phyloP scores from a whole-genome alignment of 2,329 filamentous ascomycete genomes.

The Tolypocladium endophyticum region DNA sequence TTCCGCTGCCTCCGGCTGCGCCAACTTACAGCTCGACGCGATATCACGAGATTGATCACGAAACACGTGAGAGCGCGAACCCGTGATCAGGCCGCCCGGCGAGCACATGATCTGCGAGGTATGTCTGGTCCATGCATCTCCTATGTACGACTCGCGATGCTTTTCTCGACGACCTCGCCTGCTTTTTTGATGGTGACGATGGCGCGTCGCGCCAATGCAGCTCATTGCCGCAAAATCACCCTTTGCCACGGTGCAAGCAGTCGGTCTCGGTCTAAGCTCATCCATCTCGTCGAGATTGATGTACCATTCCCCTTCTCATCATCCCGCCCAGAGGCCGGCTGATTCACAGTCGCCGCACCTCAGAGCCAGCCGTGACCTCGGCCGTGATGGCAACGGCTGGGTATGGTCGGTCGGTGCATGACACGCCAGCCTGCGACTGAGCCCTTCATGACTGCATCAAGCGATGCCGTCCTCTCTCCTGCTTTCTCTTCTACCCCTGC shows the following conservation, averaged over 20 bases:
- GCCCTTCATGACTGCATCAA: not conserved
- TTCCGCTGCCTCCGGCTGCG: constrained; percentile 6
- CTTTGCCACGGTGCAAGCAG: not conserved
- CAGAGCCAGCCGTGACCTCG: not conserved
- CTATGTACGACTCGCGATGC: constrained; percentile 7
- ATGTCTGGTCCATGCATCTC: constrained; percentile 21
- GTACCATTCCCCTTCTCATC: not conserved
- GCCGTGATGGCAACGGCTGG: constrained; percentile 5
- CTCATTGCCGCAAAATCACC: not conserved
- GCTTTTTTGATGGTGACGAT: not conserved
- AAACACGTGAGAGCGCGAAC: constrained; percentile 33
- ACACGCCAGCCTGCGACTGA: constrained; percentile 3
- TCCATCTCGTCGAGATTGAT: not conserved
- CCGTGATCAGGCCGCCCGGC: constrained; percentile 27
- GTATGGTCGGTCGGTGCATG: not conserved
- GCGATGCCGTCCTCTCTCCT: not conserved
- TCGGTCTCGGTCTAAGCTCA: not conserved
- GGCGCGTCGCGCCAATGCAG: not conserved
- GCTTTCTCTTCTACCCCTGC: not conserved
- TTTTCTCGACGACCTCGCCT: not conserved
- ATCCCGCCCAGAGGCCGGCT: not conserved
- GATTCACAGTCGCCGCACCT: constrained; percentile 11
- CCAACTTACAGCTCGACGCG: constrained; percentile 24
- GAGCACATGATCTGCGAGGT: constrained; percentile 36
- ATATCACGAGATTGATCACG: constrained; percentile 39